phyloP scores from a whole-genome alignment of 148 eudicot genomes.

The Fagopyrum tataricum region DNA sequence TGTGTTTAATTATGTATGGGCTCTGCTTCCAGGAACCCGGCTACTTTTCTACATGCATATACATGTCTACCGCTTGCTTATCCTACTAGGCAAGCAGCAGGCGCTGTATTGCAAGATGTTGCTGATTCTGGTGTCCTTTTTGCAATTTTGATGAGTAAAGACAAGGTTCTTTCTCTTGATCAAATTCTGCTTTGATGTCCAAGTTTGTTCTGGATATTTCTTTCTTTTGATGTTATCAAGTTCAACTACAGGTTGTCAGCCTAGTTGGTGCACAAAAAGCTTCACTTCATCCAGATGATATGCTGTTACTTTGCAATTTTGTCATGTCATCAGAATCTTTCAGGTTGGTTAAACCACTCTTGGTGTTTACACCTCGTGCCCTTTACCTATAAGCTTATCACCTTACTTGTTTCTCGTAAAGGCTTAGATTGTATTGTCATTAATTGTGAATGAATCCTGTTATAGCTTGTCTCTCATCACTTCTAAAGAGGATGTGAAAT shows the following conservation, averaged over 20 bases:
- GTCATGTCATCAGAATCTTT: conserved; percentile 94
- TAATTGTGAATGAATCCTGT: background rate
- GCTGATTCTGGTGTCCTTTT: conserved; percentile 95
- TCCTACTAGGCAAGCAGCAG: conserved; percentile 92
- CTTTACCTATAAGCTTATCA: background rate
- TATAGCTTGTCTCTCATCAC: background rate
- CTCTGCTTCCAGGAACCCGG: conserved; percentile 62
- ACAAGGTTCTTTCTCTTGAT: conserved; percentile 47
- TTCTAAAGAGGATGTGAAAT: background rate
- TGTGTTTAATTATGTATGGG: background rate
- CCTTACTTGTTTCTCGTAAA: conserved; percentile 1
- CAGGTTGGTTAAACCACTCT: conserved; percentile 38
- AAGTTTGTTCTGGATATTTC: conserved; percentile 5
- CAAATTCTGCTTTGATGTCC: conserved; percentile 1
- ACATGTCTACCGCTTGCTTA: conserved; percentile 95
- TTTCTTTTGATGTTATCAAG: conserved; percentile 19
- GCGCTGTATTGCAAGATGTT: conserved; percentile 87
- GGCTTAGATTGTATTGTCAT: background rate
- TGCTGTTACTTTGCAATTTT: conserved; percentile 86
- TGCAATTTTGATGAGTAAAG: conserved; percentile 90
- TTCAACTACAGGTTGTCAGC: conserved; percentile 75
- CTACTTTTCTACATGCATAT: conserved; percentile 96
- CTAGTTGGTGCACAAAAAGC: conserved; percentile 94
- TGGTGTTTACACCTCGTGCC: background rate
- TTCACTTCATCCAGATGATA: conserved; percentile 95